Conservation (phyloP, 2,329 filamentous ascomycete genomes). For the Lasiodiplodia sp. region DNA sequence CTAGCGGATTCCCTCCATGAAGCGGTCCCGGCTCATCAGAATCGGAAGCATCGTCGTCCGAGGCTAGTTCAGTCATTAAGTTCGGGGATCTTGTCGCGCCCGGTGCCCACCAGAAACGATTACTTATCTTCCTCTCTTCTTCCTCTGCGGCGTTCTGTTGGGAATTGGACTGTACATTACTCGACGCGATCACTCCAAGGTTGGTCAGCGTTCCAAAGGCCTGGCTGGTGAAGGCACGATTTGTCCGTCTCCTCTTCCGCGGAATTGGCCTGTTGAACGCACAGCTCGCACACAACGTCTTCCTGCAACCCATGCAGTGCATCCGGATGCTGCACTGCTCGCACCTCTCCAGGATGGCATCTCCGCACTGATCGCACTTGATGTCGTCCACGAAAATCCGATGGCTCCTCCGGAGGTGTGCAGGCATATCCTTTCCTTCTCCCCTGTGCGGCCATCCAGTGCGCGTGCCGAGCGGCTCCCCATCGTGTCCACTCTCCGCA, state of each 20-base stretch:
- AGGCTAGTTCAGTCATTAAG: constrained; percentile 62
- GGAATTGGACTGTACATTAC: not conserved
- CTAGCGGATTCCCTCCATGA: constrained; percentile 30
- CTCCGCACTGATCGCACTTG: constrained; percentile 62
- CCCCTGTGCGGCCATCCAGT: constrained; percentile 49
- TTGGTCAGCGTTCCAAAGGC: constrained; percentile 44
- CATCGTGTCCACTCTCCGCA: constrained; percentile 60
- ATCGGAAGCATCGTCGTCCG: constrained; percentile 47
- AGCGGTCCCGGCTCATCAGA: constrained; percentile 41
- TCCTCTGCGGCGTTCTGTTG: not conserved
- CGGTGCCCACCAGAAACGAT: constrained; percentile 66
- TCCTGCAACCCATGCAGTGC: constrained; percentile 67
- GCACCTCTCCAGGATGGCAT: constrained; percentile 62
- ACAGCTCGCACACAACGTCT: constrained; percentile 66
- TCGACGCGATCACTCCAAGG: constrained; percentile 5
- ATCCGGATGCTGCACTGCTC: constrained; percentile 68
- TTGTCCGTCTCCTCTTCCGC: constrained; percentile 47
- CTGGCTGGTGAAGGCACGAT: constrained; percentile 45
- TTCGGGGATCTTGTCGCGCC: constrained; percentile 63
- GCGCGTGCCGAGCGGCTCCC: constrained; percentile 62
- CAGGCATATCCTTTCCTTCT: constrained; percentile 62
- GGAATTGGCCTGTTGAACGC: constrained; percentile 63
- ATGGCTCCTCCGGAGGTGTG: constrained; percentile 63
- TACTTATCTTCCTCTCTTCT: constrained; percentile 32
- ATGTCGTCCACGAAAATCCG: constrained; percentile 60